Evolutionary conservation across 257 asterid species (phyloP), one percentile per base, ranked within the genome.

Genomic region (Gardenia jasminoides): DNA sequence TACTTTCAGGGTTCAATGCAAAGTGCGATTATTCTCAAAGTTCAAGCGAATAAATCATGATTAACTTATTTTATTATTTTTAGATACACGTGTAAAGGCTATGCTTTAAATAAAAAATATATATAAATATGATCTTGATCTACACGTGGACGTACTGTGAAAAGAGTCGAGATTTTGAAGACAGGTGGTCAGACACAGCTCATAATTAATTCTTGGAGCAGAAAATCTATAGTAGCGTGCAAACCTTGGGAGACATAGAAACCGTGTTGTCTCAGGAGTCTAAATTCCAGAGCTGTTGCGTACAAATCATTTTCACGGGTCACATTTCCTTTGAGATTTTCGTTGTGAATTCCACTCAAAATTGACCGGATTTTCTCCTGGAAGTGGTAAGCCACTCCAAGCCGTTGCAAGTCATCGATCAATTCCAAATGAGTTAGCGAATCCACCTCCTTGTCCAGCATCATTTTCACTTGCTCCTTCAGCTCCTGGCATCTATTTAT

Each of bases 181-280:
- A n/a, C n/a, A n/a, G n/a, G n/a, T n/a, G n/a, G n/a, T n/a, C n/a
- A n/a, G n/a, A n/a, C n/a, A n/a, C n/a, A n/a, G n/a, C n/a, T n/a
- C n/a, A n/a, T n/a, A n/a, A n/a, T n/a, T n/a, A n/a, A 48, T 48
- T 24, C 22, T 47, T 44, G 43, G 17, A 15, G 11, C 13, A 46
- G n/a, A 1, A 71, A 67, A 33, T 3, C 7, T 2, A 5, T 5
- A 5, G 13, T 59, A n/a, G 8, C 28, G 2, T 3, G 15, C 31
- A 31, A 26, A 64, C 85, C 82, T 67, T 73, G 80, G 24, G 80
- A 48, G 16, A 78, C 68, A 58, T 56, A 4, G 70, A 82, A 73
- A 1, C 62, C 22, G 9, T 78, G 73, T 33, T 82, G 72, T 75
- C 85, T 82, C 19, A 82, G n/a, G n/a, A n/a, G n/a, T n/a, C n/a